Conservation (phyloP, 495 filamentous ascomycete species). For the Penicillium chermesinum region DNA sequence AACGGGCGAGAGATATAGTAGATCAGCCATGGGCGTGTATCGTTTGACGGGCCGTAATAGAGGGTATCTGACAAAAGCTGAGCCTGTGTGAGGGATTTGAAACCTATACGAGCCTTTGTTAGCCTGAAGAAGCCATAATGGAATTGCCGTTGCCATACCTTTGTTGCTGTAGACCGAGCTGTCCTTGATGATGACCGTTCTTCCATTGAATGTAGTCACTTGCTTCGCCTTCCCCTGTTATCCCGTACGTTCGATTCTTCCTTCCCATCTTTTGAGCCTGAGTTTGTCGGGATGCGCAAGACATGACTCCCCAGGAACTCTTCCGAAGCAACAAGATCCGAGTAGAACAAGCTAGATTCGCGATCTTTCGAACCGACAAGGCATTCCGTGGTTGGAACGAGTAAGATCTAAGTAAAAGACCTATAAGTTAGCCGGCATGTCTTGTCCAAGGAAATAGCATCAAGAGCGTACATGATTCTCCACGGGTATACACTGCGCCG, state of each 20-base stretch:
- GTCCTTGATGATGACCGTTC: constrained; percentile 93
- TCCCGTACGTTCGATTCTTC: constrained; percentile 78
- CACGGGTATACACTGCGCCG: constrained; percentile 85
- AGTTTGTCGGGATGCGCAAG: constrained; percentile 66
- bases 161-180: constrained; percentile 92
- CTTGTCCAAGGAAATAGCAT: constrained; percentile 7
- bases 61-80: constrained; percentile 80
- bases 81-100: constrained; percentile 85
- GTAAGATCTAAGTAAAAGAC: constrained; percentile 58
- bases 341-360: constrained; percentile 71
- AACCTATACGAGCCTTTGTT: constrained; percentile 52
- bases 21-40: constrained; percentile 86
- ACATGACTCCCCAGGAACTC: constrained; percentile 98
- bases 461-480: constrained; percentile 75
- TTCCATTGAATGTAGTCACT: constrained; percentile 85
- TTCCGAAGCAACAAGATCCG: constrained; percentile 78
- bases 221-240: constrained; percentile 87
- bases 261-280: constrained; percentile 51
- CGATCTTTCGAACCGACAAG: constrained; percentile 84
- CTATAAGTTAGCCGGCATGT: constrained; percentile 15
- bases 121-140: constrained; percentile 9
- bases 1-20: constrained; percentile 96
- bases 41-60: constrained; percentile 80
- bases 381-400: constrained; percentile 89
- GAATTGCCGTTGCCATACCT: constrained; percentile 48